Evolutionary conservation across 1,284 basidiomycete species (phyloP), one percentile per base, ranked within the genome.

Genomic region (Lignosus rhinocerotis): DNA sequence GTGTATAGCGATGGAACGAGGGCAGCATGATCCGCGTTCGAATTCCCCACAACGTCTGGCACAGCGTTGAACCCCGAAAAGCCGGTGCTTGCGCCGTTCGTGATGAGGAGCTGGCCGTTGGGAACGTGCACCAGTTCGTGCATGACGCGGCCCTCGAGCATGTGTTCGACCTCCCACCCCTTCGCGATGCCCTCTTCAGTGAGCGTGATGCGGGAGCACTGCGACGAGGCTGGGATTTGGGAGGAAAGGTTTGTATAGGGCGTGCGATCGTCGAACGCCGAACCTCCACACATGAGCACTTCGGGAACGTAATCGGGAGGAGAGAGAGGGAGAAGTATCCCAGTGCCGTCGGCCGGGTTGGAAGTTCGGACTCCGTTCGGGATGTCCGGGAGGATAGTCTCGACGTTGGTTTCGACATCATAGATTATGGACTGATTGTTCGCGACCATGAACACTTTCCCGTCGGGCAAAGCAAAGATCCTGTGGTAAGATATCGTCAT

Each of bases 1-100:
- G 79, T 78, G 68, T 84, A 86, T 2, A 86, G 61, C 19, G 79
- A 73, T 3, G 84, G 83, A 12, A 73, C 73, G 62, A 80, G 69
- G 57, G 66, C 68, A 2, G 73, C 69, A 62, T 78, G 72, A 56
- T 82, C 79, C 0, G 81, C 76, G 66, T 85, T 80, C 6, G 77
- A 79, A 31, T 70, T 66, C 16, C 75, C 76, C 36, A 68, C 45
- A 14, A 63, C 36, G 60, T 66, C 63, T 3, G 34, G 41, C 17
- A 64, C 6, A 14, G 10, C 21, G 14, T 69, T 73, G 63, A 80
- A 75, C 2, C 80, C 81, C n/a, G 80, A 80, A 61, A 77, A 76
- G 11, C 81, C 81, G 0, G 73, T 75, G 25, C 65, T 49, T 1
- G 70, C 80, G n/a, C 79, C 82, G 64, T 82, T 83, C 46, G 76